Conservation (phyloP, 176 grass and related monocot species). For the barley (Hordeum vulgare) region DNA sequence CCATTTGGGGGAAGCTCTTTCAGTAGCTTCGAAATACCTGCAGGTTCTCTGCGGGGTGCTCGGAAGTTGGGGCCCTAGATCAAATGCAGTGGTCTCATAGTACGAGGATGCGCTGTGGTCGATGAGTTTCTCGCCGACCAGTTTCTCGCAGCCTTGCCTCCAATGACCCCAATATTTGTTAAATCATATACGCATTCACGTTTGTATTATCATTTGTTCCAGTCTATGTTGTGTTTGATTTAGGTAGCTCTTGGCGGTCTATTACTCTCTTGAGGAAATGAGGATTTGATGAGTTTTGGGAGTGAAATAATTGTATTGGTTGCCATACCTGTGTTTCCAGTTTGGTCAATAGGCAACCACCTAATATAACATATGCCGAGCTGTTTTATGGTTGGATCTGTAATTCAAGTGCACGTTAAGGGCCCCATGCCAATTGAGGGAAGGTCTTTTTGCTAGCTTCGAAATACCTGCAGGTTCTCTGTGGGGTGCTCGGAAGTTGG, state of each 20-base stretch:
- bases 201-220: background rate
- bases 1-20: slow-evolving; percentile 61
- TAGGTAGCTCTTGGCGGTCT: background rate
- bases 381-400: background rate
- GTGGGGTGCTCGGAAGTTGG: slow-evolving; percentile 28
- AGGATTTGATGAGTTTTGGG: background rate
- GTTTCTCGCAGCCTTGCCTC: slow-evolving; percentile 63
- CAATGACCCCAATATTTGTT: slow-evolving; percentile 46
- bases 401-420: background rate
- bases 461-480: slow-evolving; percentile 81
- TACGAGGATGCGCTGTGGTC: slow-evolving; percentile 54
- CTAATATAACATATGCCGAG: too few relatives aligned
- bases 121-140: slow-evolving; percentile 23
- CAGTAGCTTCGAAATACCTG: slow-evolving; percentile 63
- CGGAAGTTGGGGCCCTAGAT: slow-evolving; percentile 48
- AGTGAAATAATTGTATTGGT: background rate
- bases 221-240: background rate
- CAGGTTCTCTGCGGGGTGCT: slow-evolving; percentile 93
- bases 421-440: slow-evolving; percentile 48
- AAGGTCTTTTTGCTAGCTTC: slow-evolving; percentile 56
- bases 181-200: background rate
- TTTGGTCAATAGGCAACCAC: too few relatives aligned
- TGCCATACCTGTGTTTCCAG: background rate
- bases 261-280: background rate
- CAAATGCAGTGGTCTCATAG: slow-evolving; percentile 59